phyloP scores from a whole-genome alignment of 495 filamentous ascomycete genomes.

The Podospora conica region DNA sequence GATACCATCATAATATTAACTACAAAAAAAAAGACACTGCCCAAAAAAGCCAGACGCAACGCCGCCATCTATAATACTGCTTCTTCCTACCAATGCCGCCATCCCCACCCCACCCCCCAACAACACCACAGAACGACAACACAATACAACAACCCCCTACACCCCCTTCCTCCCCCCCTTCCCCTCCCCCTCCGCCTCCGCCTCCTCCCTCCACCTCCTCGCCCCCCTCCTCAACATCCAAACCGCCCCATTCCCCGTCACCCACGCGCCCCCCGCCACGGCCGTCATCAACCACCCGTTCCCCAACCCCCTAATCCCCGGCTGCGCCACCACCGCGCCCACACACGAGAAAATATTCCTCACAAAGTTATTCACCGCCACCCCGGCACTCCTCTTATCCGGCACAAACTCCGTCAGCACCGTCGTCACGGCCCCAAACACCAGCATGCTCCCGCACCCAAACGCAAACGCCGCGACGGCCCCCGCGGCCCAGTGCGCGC shows the following conservation, averaged over 20 bases:
- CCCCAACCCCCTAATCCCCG: constrained; percentile 74
- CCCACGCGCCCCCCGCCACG: constrained; percentile 57
- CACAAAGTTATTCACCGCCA: constrained; percentile 82
- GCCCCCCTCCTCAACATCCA: constrained; percentile 61
- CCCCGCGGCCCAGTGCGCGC: constrained; percentile 39
- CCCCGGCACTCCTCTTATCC: constrained; percentile 60
- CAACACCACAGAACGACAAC: too few relatives aligned
- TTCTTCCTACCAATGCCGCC: neutral
- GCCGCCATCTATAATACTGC: neutral
- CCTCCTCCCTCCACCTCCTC: constrained; percentile 58
- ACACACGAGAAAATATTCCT: constrained; percentile 82
- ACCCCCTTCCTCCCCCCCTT: neutral
- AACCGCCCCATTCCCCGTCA: constrained; percentile 50
- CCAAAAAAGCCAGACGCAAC: neutral
- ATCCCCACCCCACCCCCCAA: neutral
- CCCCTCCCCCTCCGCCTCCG: constrained; percentile 46
- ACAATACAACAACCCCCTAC: neutral
- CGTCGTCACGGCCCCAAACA: constrained; percentile 70
- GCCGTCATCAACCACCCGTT: constrained; percentile 88
- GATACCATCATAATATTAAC: neutral
- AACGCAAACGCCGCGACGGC: constrained; percentile 84
- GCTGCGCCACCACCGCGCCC: constrained; percentile 65
- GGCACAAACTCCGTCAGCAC: constrained; percentile 94
- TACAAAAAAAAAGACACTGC: neutral
- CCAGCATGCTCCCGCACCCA: constrained; percentile 81